These are phyloP conservation scores for Diophrys sp. DNA, from an alignment of 73 alveolate genomes.

Conservation along the genomic window DNA sequence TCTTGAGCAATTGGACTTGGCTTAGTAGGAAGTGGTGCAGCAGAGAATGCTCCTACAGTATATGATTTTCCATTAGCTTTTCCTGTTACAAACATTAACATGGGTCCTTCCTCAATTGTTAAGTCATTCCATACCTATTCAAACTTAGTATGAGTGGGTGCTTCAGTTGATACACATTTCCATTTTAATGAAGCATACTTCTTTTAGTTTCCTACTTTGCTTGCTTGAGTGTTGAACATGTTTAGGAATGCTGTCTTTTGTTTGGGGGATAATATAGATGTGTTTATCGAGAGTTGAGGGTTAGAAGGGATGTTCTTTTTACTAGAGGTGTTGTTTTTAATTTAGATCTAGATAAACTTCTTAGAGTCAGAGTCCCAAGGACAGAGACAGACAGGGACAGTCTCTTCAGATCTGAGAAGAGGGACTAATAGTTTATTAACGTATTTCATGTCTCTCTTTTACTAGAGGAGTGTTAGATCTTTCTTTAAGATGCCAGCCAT, in stretches of 20 bases:
- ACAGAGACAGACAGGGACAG: slow-evolving; percentile 47
- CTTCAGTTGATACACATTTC: background rate
- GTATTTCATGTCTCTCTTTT: slow-evolving; percentile 35
- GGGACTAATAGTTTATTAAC: slow-evolving; percentile 46
- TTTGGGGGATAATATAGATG: background rate
- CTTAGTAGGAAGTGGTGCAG: slow-evolving; percentile 22
- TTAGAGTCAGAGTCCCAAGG: slow-evolving; percentile 21
- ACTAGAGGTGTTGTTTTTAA: background rate
- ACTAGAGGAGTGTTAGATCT: slow-evolving; percentile 27
- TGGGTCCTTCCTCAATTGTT: slow-evolving; percentile 3
- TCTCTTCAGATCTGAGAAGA: slow-evolving; percentile 34
- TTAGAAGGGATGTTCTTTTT: background rate
- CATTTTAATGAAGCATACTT: background rate
- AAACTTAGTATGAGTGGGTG: background rate
- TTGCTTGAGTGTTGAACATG: background rate
- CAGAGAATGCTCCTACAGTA: background rate
- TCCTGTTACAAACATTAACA: background rate
- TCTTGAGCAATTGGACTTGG: slow-evolving; percentile 17
- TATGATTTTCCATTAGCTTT: background rate
- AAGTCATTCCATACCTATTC: background rate
- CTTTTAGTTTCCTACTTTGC: background rate
- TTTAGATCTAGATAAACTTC: background rate
- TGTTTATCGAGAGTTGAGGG: background rate
- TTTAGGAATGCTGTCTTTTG: background rate
- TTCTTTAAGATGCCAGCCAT: slow-evolving; percentile 20